Evolutionary conservation across 129 eudicot genomes (phyloP).

Genomic region (Smallanthus sonchifolius): DNA sequence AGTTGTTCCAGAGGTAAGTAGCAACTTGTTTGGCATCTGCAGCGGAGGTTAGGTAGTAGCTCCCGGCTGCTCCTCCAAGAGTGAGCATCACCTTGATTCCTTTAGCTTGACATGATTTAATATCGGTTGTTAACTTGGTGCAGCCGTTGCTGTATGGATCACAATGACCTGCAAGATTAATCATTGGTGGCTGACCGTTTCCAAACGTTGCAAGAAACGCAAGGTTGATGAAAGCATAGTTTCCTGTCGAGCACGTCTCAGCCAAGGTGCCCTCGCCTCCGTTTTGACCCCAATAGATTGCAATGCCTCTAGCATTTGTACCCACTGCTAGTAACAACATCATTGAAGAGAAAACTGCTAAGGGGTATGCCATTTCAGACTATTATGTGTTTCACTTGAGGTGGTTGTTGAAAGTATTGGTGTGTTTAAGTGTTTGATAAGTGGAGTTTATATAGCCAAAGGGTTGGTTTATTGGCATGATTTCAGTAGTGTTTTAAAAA

Average conservation of each 20-base stretch:
- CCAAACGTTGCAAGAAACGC: conserved; percentile 37
- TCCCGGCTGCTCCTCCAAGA: conserved; percentile 33
- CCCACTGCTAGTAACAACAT: conserved; percentile 16
- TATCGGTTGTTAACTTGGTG: conserved; percentile 19
- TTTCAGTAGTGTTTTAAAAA: not conserved
- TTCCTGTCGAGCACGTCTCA: conserved; percentile 35
- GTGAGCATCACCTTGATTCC: conserved; percentile 36
- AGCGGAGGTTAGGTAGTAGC: conserved; percentile 29
- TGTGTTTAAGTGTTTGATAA: not conserved
- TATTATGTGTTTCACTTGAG: not conserved
- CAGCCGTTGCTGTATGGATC: conserved; percentile 34
- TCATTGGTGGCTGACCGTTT: conserved; percentile 23
- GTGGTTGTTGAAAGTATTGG: not conserved
- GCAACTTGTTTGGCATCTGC: conserved; percentile 38
- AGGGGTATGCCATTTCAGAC: conserved; percentile 8
- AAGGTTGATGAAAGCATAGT: conserved; percentile 25
- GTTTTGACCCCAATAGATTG: conserved; percentile 47
- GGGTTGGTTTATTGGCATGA: conserved; percentile 1
- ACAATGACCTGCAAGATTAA: conserved; percentile 41
- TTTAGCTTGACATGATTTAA: conserved; percentile 23
- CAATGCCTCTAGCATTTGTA: conserved; percentile 34
- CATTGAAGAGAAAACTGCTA: conserved; percentile 11
- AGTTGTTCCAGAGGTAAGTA: conserved; percentile 36
- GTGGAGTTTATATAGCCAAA: conserved; percentile 9
- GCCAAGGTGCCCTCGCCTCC: conserved; percentile 36